These are phyloP conservation scores for Narthecium ossifragum DNA, from an alignment of 106 monocot species.

Conservation along the genomic window DNA sequence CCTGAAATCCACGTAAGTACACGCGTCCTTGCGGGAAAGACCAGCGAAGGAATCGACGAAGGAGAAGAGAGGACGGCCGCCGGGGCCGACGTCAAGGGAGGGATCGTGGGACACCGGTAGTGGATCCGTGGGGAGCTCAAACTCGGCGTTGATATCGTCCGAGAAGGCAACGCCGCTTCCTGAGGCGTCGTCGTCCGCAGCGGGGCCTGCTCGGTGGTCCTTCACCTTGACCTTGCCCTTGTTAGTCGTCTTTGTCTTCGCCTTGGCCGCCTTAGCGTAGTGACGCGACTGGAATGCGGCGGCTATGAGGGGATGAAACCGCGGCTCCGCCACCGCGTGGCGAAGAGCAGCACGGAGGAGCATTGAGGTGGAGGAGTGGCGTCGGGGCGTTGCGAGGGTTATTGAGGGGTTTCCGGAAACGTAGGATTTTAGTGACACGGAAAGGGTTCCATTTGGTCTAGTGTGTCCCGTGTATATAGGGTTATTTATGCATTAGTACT, in stretches of 20 bases:
- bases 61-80: slow-evolving; percentile 65
- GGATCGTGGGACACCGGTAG: slow-evolving; percentile 55
- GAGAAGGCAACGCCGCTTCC: slow-evolving; percentile 8
- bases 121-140: slow-evolving; percentile 55
- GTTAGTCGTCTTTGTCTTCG: not conserved
- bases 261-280: not conserved
- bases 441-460: too few relatives aligned
- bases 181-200: slow-evolving; percentile 10
- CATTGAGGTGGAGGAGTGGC: too few relatives aligned
- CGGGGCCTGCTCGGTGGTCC: slow-evolving; percentile 24
- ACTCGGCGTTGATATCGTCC: slow-evolving; percentile 29
- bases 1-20: not conserved
- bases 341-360: too few relatives aligned
- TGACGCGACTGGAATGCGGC: not conserved
- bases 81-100: slow-evolving; percentile 69
- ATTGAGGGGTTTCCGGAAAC: too few relatives aligned
- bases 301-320: too few relatives aligned
- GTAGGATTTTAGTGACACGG: too few relatives aligned
- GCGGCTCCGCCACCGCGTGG: too few relatives aligned
- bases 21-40: slow-evolving; percentile 4
- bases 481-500: too few relatives aligned
- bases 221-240: slow-evolving; percentile 21
- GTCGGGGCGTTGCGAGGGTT: too few relatives aligned
- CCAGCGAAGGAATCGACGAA: slow-evolving; percentile 43
- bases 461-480: too few relatives aligned